Conservation (phyloP, 129 eudicot species). For the Pseudognaphalium luteoalbum region DNA sequence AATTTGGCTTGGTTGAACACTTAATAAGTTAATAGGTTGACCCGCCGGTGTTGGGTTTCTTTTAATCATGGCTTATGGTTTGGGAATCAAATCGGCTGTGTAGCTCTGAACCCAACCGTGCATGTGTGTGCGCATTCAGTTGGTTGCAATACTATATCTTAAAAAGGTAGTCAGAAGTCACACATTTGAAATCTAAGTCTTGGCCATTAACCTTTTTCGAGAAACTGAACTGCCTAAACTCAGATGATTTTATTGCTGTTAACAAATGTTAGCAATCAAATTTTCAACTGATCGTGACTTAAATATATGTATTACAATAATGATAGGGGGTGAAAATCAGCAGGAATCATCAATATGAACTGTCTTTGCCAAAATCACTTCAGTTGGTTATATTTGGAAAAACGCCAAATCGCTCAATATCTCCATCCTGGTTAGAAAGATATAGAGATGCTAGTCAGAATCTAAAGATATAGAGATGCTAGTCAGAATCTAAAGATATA, state of each 20-base stretch:
- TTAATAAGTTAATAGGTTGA: neutral
- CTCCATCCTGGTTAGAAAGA: neutral
- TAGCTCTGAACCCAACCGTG: too few relatives aligned
- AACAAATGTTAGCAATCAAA: too few relatives aligned
- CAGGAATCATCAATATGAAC: neutral
- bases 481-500: neutral
- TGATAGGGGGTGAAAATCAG: too few relatives aligned
- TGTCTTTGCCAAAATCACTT: neutral
- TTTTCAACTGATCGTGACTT: neutral
- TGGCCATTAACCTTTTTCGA: neutral
- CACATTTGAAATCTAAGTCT: too few relatives aligned
- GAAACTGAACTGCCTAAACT: neutral
- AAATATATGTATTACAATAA: too few relatives aligned
- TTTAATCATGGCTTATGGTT: neutral
- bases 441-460: neutral
- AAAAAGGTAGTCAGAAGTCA: too few relatives aligned
- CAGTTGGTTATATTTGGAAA: neutral
- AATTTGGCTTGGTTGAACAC: neutral
- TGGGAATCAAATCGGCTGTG: neutral
- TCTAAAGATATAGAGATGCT: too few relatives aligned
- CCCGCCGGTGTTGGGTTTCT: neutral
- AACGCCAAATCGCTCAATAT: neutral
- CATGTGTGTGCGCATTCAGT: too few relatives aligned
- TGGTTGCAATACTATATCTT: too few relatives aligned
- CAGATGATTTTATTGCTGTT: neutral